Evolutionary conservation across 2,329 filamentous ascomycete genomes (phyloP).

Genomic region (Ambrosiella xylebori): DNA sequence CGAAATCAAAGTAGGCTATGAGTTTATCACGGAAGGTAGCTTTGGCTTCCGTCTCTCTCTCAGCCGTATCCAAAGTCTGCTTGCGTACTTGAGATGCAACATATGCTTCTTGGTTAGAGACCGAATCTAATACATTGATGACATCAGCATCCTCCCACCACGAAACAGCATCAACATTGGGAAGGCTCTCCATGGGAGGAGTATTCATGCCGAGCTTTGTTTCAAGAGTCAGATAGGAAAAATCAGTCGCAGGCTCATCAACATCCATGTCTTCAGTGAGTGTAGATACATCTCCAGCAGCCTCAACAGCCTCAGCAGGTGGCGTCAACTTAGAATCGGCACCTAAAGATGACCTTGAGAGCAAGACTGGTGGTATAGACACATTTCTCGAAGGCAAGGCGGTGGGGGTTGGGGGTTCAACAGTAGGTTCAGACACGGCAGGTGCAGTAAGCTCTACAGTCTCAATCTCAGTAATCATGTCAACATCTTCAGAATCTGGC

Average conservation of each 20-base stretch:
- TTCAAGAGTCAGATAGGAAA: slow-evolving; percentile 9
- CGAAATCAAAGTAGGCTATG: slow-evolving; percentile 35
- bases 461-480: too few relatives aligned
- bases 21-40: slow-evolving; percentile 2
- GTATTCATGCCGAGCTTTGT: slow-evolving; percentile 30
- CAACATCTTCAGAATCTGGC: too few relatives aligned
- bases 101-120: not conserved
- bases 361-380: too few relatives aligned
- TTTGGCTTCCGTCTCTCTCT: not conserved
- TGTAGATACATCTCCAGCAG: slow-evolving; percentile 20
- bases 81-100: not conserved
- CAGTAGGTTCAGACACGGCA: too few relatives aligned
- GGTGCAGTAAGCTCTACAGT: too few relatives aligned
- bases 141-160: slow-evolving; percentile 15
- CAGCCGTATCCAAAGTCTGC: not conserved
- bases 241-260: slow-evolving; percentile 31
- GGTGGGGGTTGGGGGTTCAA: too few relatives aligned
- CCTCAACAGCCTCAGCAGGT: slow-evolving; percentile 14
- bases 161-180: slow-evolving; percentile 23
- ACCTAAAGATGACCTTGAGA: too few relatives aligned
- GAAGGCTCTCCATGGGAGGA: slow-evolving; percentile 37
- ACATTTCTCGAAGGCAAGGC: too few relatives aligned
- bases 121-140: slow-evolving; percentile 26
- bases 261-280: slow-evolving; percentile 38
- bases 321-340: slow-evolving; percentile 10